These are phyloP conservation scores for Colletotrichum nymphaeae DNA, from an alignment of 2,329 filamentous ascomycete genomes.

Conservation along the genomic window DNA sequence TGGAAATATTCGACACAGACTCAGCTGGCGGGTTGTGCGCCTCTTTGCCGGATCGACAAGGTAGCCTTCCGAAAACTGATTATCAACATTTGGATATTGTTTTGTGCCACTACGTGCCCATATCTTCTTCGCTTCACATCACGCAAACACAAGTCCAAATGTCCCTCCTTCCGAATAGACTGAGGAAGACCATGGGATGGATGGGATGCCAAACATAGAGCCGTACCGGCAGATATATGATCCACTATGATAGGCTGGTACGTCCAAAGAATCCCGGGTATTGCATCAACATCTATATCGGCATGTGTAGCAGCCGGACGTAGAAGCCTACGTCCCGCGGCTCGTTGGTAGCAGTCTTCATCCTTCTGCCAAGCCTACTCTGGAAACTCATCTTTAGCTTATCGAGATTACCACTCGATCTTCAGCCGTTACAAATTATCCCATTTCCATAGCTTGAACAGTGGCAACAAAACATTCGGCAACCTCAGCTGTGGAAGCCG, in stretches of 20 bases:
- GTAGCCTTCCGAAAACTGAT: not conserved
- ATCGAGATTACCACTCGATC: not conserved
- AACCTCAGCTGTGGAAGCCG: no score
- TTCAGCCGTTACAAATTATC: not conserved
- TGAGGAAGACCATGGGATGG: not conserved
- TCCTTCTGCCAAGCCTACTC: not conserved
- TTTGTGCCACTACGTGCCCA: not conserved
- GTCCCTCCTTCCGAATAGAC: not conserved
- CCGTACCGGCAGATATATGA: not conserved
- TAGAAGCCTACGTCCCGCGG: not conserved
- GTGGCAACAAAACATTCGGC: not conserved
- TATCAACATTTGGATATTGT: not conserved
- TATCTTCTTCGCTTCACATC: not conserved
- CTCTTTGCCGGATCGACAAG: not conserved
- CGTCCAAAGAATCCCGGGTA: not conserved
- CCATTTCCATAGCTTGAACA: not conserved
- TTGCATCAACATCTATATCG: slow-evolving; percentile 2
- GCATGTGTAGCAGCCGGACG: not conserved
- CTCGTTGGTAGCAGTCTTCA: not conserved
- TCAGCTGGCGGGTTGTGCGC: not conserved
- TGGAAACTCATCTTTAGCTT: not conserved
- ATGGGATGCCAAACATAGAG: not conserved
- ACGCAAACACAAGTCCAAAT: not conserved
- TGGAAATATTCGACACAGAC: not conserved
- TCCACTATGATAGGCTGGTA: not conserved